Evolutionary conservation across 2,329 filamentous ascomycete species (phyloP), one percentile per base, ranked within the genome.

Genomic region (Annulohypoxylon truncatum): DNA sequence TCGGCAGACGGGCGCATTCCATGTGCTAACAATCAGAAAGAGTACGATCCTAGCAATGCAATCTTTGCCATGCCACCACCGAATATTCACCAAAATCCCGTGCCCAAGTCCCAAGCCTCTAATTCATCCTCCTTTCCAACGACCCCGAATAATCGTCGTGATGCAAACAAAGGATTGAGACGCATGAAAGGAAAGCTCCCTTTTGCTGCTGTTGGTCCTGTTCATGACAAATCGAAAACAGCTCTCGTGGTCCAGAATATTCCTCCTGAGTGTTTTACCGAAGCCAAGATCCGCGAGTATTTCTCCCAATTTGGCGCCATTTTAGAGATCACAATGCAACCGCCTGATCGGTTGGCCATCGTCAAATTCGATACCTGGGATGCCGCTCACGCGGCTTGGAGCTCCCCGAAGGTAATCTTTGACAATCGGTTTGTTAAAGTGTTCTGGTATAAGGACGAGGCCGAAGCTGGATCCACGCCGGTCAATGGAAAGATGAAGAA

Each of bases 371-470:
- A 88, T 53, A 84, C 83, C 42, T 91, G 90, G 84, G 83, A 84
- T 5, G 80, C 87, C 12, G 92, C 92, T 12, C 87, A 89, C 64
- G 85, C 86, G 13, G 92, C 92, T 1, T 93, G 92, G 76, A 85
- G 85, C 48, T 94, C 90, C 7, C 92, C 92, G 0, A 93, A 93
- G 74, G 90, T 89, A 48, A 90, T 96, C 46, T 96, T 95, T 74
- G 91, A 94, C 73, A 96, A 95, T 71, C 85, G 92, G 9, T 96
- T 96, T 72, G 92, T 96, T 51, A 94, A 93, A 73, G 90, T 95
- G 0, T 94, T 90, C 73, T 95, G 92, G 92, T 85, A 88, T 74
- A 90, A 88, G 71, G 84, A 86, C 4, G 83, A 85, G 42, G 74
- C 73, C 2, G 64, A 78, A 10, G 74, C 77, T 1, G 67, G 72